Percentiles rank a stretch among this genome's conserved stretches.
Evolutionary conservation across 257 asterid species (phyloP).

Genomic region (Penstemon eatonii): DNA sequence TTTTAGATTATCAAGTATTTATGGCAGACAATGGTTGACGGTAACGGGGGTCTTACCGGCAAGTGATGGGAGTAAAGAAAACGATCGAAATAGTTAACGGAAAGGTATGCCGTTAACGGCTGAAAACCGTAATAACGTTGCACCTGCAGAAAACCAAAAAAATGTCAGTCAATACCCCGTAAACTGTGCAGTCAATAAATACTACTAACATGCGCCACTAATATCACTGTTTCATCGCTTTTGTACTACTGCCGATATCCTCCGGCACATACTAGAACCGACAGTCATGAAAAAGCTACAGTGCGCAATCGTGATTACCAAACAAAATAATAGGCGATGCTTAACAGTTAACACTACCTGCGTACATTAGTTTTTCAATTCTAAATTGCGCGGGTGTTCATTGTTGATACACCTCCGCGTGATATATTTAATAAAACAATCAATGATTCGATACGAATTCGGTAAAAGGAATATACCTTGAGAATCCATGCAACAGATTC

Average conservation of each 20-base stretch:
- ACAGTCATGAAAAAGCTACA: conserved; percentile 21
- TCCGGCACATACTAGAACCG: conserved; percentile 23
- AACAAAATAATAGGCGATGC: no score
- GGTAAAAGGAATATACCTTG: conserved; percentile 53
- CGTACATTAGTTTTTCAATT: background rate
- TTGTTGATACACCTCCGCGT: background rate
- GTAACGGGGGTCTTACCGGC: conserved; percentile 65
- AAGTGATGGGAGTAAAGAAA: conserved; percentile 67
- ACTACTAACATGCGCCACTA: conserved; percentile 26
- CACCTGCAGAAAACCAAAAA: conserved; percentile 55
- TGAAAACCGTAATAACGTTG: conserved; percentile 81
- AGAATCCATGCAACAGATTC: conserved; percentile 85
- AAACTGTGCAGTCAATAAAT: conserved; percentile 29
- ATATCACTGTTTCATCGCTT: conserved; percentile 39
- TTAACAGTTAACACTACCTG: no score
- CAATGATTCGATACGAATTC: no score
- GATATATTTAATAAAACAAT: background rate
- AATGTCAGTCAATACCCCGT: conserved; percentile 24
- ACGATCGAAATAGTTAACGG: conserved; percentile 87
- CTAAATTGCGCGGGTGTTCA: conserved; percentile 17
- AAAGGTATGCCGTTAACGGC: conserved; percentile 86
- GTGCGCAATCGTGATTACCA: conserved; percentile 14
- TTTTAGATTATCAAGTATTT: background rate
- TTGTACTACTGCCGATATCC: background rate
- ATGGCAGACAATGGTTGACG: conserved; percentile 13